Base-by-base conservation (phyloP, 768 basidiomycete species). In the Russula olivacea region DNA sequence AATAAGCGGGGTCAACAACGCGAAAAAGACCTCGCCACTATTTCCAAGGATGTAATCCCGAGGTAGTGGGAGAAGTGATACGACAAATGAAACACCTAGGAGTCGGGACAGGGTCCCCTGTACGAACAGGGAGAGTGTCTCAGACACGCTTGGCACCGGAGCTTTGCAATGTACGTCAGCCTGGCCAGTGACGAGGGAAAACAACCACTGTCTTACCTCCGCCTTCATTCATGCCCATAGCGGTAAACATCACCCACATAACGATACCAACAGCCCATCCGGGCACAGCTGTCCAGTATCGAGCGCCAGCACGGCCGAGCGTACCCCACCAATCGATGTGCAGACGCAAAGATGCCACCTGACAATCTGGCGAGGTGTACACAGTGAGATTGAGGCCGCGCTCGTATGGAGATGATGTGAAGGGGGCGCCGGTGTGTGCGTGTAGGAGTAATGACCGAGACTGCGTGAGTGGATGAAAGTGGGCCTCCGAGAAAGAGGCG, bases 221-320 rank as follows among this genome's bases (percentile, higher is more conserved):
- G 11, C 68, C 63, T 15, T 73, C 68, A 30, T 69, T 55, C 4
- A 59, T 55, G 17, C 69, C 72, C 83, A 82, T 85, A 7, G 79
- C 80, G 38, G 78, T 72, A 66, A 82, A 86, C 23, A 89, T 59
- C 0, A 86, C 69, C 17, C 89, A 67, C 4, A 81, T 77, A 1
- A 85, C 81, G n/a, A 91, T 73, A 4, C 89, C 92, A 2, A 88
- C 75, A 2, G 85, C 79, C 88, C 94, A 97, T 30, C 81, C 81
- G 3, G 86, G 76, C 0, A 90, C 68, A 2, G 86, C 85, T 36
- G 83, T 86, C 52, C 87, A 81, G 74, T 92, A 98, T 25, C 96
- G 79, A 19, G 85, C 76, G 1, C 85, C 84, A 72, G 84, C 80
- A 41, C 88, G 79, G 2, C 90, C 91, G 7, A 91, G 61, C 1